Percentiles rank a stretch among this genome's conserved stretches.
Conservation (phyloP, 257 asterid species). For the Nicotiana attenuata region DNA sequence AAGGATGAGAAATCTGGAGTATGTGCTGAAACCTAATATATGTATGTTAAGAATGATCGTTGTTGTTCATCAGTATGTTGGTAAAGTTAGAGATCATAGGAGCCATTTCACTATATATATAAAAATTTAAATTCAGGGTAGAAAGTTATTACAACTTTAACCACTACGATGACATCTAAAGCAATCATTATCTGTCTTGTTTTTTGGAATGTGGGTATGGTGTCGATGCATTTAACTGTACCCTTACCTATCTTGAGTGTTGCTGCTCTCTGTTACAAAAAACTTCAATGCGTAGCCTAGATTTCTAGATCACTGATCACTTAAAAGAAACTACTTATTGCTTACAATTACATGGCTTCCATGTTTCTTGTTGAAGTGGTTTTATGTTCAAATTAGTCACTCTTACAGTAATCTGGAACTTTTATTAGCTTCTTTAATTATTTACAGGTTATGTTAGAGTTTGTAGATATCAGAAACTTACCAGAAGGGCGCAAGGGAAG, state of each 20-base stretch:
- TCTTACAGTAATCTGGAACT: neutral
- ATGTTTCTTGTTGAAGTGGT: neutral
- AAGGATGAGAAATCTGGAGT: neutral
- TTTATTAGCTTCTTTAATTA: neutral
- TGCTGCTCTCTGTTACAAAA: neutral
- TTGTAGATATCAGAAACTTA: constrained; percentile 61
- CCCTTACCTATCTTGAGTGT: neutral
- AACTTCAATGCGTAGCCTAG: neutral
- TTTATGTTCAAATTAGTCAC: neutral
- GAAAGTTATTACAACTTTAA: neutral
- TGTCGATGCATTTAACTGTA: neutral
- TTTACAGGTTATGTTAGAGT: constrained; percentile 86
- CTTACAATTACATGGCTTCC: neutral
- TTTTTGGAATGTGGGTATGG: neutral
- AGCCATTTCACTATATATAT: neutral
- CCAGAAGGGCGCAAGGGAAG: constrained; percentile 64
- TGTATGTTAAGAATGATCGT: neutral
- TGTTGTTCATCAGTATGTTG: neutral
- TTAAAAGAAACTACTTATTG: neutral
- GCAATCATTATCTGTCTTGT: neutral
- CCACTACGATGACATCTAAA: neutral
- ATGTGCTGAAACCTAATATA: neutral
- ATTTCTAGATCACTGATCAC: neutral
- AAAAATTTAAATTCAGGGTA: neutral
- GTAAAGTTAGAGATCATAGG: neutral